A percentile compares a stretch with the other conserved stretches of the same genome.
phyloP scores from a whole-genome alignment of 805 yeast species.

The Candida tammaniensis region DNA sequence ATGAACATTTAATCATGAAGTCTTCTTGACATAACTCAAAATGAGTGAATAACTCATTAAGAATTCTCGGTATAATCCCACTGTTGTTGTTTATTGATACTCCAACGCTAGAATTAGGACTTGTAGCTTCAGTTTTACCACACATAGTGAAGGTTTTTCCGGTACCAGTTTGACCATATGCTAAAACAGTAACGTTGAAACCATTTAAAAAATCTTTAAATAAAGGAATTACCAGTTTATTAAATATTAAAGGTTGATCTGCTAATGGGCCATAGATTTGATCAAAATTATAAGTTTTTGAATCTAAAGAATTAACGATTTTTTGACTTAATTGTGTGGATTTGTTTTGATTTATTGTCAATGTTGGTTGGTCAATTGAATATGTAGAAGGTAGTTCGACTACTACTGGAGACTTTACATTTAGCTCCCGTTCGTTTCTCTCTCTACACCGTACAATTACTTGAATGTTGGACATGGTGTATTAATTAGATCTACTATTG shows the following conservation, averaged over 20 bases:
- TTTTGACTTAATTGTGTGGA: slow-evolving; percentile 12
- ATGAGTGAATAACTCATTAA: slow-evolving; percentile 49
- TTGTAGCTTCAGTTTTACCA: slow-evolving; percentile 37
- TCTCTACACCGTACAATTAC: slow-evolving; percentile 57
- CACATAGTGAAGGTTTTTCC: slow-evolving; percentile 82
- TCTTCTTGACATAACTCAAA: slow-evolving; percentile 43
- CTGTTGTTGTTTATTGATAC: slow-evolving; percentile 32
- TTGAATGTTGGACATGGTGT: slow-evolving; percentile 41
- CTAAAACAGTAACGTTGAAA: slow-evolving; percentile 73
- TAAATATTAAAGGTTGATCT: slow-evolving; percentile 65
- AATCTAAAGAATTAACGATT: slow-evolving; percentile 34
- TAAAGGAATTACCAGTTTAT: slow-evolving; percentile 70
- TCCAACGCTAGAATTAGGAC: too few species aligned
- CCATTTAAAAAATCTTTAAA: slow-evolving; percentile 61
- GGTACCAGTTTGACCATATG: slow-evolving; percentile 83
- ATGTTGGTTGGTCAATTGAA: slow-evolving; percentile 19
- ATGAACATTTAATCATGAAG: slow-evolving; percentile 71
- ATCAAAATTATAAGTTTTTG: slow-evolving; percentile 66
- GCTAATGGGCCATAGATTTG: slow-evolving; percentile 81
- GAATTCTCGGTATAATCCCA: slow-evolving; percentile 58
- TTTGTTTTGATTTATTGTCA: slow-evolving; percentile 15
- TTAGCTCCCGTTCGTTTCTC: slow-evolving; percentile 42
- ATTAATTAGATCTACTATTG: too few species aligned
- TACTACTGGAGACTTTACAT: slow-evolving; percentile 45
- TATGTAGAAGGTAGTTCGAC: slow-evolving; percentile 43